These are phyloP conservation scores for Ganoderma multipileum DNA, from an alignment of 1,284 basidiomycete species.

Conservation along the genomic window DNA sequence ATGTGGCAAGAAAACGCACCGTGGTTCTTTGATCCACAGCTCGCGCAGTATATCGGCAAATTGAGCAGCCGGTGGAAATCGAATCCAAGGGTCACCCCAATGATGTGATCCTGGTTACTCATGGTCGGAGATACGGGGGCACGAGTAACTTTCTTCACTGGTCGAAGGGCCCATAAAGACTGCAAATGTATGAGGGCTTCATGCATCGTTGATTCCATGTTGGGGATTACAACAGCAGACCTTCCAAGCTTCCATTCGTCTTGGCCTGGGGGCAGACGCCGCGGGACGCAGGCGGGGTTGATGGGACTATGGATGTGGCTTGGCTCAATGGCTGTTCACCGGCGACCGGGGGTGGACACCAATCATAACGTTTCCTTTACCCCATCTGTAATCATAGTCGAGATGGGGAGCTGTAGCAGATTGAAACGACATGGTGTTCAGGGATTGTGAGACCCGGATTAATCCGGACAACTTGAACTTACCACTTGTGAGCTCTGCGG, in stretches of 20 bases:
- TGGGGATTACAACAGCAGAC: background rate
- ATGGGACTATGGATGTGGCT: background rate
- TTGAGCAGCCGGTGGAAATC: background rate
- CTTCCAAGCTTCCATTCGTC: background rate
- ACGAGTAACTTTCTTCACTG: background rate
- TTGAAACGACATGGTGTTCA: background rate
- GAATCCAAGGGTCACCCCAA: background rate
- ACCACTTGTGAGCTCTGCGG: background rate
- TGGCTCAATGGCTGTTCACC: background rate
- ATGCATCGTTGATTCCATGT: background rate
- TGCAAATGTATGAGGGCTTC: background rate
- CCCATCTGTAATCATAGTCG: background rate
- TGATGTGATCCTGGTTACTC: background rate
- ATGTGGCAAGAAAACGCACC: background rate
- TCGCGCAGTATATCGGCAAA: background rate
- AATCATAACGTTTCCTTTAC: background rate
- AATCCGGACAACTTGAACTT: background rate
- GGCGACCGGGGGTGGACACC: background rate
- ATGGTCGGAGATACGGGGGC: too few species aligned
- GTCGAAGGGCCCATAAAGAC: background rate
- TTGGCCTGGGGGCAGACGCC: background rate
- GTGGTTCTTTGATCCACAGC: background rate
- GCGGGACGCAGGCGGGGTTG: background rate
- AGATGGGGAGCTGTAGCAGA: background rate
- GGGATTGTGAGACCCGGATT: background rate